phyloP scores from a whole-genome alignment of 2,329 filamentous ascomycete species.

The Malbranchea cinnamomea region DNA sequence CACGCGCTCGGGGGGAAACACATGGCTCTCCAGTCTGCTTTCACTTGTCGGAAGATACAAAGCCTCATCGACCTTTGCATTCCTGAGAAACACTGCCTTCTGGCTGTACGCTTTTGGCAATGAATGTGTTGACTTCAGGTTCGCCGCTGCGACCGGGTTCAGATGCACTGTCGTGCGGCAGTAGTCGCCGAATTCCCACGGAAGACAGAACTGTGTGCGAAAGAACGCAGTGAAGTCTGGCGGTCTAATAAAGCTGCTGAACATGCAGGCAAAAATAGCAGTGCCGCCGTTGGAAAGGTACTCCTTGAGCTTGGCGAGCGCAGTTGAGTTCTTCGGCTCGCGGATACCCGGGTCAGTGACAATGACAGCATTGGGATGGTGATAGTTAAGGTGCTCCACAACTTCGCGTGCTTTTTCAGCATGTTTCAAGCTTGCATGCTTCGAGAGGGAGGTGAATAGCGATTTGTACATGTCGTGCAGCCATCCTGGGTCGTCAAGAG shows the following conservation, averaged over 20 bases:
- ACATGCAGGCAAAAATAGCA: conserved; percentile 15
- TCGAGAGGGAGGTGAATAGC: neutral
- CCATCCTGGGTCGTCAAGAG: neutral
- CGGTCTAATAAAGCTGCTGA: conserved; percentile 12
- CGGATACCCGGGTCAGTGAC: conserved; percentile 15
- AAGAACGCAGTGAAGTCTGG: conserved; percentile 13
- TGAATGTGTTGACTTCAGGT: neutral
- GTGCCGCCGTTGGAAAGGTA: conserved; percentile 15
- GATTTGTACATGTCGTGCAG: neutral
- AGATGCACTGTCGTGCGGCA: conserved; percentile 10
- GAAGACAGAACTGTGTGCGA: conserved; percentile 10
- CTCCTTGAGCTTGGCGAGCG: conserved; percentile 11
- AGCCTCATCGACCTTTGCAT: conserved; percentile 3
- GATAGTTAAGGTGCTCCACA: no score
- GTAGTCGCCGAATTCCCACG: conserved; percentile 14
- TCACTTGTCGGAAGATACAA: conserved; percentile 6
- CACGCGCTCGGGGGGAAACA: conserved; percentile 7
- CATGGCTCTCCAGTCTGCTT: conserved; percentile 8
- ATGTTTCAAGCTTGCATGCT: neutral
- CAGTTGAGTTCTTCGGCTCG: conserved; percentile 7
- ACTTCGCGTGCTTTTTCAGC: no score
- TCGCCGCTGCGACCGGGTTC: conserved; percentile 7
- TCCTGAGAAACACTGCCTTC: conserved; percentile 8
- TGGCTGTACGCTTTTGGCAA: conserved; percentile 7
- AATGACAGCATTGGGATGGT: conserved; percentile 14